Conservation (phyloP, 352 stramenopile species). For the Globisporangium cystogenes region DNA sequence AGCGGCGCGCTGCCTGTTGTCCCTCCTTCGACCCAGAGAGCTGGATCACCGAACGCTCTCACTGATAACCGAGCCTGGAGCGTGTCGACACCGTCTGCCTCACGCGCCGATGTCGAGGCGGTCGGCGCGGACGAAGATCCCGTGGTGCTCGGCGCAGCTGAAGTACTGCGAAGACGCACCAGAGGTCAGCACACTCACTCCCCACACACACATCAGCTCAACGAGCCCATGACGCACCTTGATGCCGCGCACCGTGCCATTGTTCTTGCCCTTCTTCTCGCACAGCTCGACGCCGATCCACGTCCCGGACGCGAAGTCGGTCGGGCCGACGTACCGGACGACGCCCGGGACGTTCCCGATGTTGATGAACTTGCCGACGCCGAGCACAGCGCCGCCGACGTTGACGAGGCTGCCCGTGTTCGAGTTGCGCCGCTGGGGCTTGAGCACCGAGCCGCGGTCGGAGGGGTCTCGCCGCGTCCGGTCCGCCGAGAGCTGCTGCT, state of each 20-base stretch:
- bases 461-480: not conserved
- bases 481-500: no score
- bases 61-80: no score
- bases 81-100: not conserved
- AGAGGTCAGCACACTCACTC: slow-evolving; percentile 2
- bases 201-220: not conserved
- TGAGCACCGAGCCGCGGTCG: not conserved
- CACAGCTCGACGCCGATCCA: slow-evolving; percentile 74
- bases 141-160: slow-evolving; percentile 38
- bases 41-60: no score
- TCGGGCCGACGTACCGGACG: slow-evolving; percentile 64
- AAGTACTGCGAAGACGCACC: slow-evolving; percentile 40
- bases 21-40: no score
- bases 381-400: slow-evolving; percentile 32
- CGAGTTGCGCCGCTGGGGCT: slow-evolving; percentile 25
- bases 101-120: slow-evolving; percentile 32
- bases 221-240: slow-evolving; percentile 10
- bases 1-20: no score
- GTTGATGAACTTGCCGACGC: slow-evolving; percentile 52
- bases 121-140: slow-evolving; percentile 68
- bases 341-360: slow-evolving; percentile 50
- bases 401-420: slow-evolving; percentile 29
- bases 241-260: slow-evolving; percentile 46
- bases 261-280: slow-evolving; percentile 58
- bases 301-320: slow-evolving; percentile 48